Evolutionary conservation across 345 rosid species (phyloP).

Genomic region (Microthlaspi erraticum): DNA sequence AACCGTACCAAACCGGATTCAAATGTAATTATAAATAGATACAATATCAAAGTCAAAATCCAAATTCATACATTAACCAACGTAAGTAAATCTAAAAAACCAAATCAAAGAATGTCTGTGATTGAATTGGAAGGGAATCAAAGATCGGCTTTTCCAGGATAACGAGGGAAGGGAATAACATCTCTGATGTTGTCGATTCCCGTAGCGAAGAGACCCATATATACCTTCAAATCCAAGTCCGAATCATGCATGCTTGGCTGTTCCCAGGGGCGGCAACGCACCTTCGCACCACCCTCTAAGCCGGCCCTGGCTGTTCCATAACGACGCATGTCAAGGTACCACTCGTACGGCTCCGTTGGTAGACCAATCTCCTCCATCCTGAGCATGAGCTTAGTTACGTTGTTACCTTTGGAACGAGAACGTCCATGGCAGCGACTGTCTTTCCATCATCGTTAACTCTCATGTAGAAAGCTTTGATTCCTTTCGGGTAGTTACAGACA

Average conservation of each 20-base stretch:
- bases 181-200: slow-evolving; percentile 89
- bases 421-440: slow-evolving; percentile 98
- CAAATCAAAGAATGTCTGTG: too few relatives aligned
- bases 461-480: slow-evolving; percentile 97
- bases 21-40: too few relatives aligned
- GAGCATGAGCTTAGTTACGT: too few relatives aligned
- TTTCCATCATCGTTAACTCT: slow-evolving; percentile 81
- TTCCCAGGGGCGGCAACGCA: too few relatives aligned
- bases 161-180: slow-evolving; percentile 88
- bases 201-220: slow-evolving; percentile 86
- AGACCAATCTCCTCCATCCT: slow-evolving; percentile 76
- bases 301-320: slow-evolving; percentile 83
- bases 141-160: slow-evolving; percentile 93
- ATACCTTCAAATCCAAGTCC: slow-evolving; percentile 91
- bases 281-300: too few relatives aligned
- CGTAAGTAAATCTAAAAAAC: too few relatives aligned
- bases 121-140: too few relatives aligned
- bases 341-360: slow-evolving; percentile 78
- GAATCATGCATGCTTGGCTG: slow-evolving; percentile 84
- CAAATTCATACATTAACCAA: too few relatives aligned
- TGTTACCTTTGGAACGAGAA: slow-evolving; percentile 99
- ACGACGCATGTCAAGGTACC: slow-evolving; percentile 87
- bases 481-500: slow-evolving; percentile 94
- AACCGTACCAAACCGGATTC: too few relatives aligned
- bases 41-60: too few relatives aligned